These are phyloP conservation scores for Porpolomopsis calyptriformis DNA, from an alignment of 768 basidiomycete species.

Conservation along the genomic window DNA sequence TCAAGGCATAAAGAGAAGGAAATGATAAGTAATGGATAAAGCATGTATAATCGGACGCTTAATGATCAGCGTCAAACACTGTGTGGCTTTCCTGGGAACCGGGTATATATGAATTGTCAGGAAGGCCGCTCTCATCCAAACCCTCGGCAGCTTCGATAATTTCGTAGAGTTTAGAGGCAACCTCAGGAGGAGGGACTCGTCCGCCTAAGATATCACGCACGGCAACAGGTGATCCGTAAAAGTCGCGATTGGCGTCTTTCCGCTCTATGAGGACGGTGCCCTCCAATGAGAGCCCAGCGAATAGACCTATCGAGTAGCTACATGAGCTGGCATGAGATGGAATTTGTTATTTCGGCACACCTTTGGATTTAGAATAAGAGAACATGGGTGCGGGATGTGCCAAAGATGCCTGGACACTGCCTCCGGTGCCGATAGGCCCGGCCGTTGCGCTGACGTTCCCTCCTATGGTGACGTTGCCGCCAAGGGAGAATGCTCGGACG, in stretches of 20 bases:
- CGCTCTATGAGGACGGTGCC: slow-evolving; percentile 91
- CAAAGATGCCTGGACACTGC: slow-evolving; percentile 73
- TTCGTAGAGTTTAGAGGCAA: slow-evolving; percentile 85
- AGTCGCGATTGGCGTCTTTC: slow-evolving; percentile 92
- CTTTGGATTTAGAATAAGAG: slow-evolving; percentile 92
- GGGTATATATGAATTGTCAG: slow-evolving; percentile 73
- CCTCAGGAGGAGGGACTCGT: slow-evolving; percentile 94
- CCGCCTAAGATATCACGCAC: slow-evolving; percentile 87
- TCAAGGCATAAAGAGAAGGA: slow-evolving; percentile 5
- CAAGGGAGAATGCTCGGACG: slow-evolving; percentile 87
- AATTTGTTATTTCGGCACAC: too few species aligned
- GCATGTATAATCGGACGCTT: slow-evolving; percentile 1
- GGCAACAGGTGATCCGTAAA: slow-evolving; percentile 87
- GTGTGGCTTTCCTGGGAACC: slow-evolving; percentile 44
- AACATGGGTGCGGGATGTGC: slow-evolving; percentile 97
- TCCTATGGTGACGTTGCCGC: slow-evolving; percentile 93
- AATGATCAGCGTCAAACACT: slow-evolving; percentile 70
- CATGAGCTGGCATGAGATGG: slow-evolving; percentile 4
- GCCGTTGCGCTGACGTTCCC: slow-evolving; percentile 79
- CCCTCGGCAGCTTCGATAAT: slow-evolving; percentile 96
- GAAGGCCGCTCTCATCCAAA: slow-evolving; percentile 74
- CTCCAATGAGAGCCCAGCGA: slow-evolving; percentile 89
- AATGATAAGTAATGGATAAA: neutral
- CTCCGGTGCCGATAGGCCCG: slow-evolving; percentile 91
- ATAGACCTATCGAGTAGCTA: slow-evolving; percentile 52